Percentiles rank a stretch among this genome's conserved stretches.
phyloP scores from a whole-genome alignment of 768 basidiomycete genomes.

The Cystoderma amianthinum region DNA sequence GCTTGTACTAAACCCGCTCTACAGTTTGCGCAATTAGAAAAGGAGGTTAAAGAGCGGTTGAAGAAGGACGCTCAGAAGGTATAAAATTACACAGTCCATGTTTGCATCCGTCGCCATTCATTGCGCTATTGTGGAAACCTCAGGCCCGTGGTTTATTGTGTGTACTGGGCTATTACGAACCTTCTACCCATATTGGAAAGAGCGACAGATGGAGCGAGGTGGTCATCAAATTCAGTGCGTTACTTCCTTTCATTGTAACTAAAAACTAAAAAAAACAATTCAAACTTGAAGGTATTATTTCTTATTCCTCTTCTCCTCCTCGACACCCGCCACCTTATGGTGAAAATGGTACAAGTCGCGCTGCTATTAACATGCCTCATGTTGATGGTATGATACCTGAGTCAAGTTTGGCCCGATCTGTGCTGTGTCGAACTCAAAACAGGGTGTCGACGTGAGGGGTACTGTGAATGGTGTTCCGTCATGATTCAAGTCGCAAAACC shows the following conservation, averaged over 20 bases:
- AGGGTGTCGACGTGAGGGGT: slow-evolving; percentile 7
- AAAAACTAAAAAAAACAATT: slow-evolving; percentile 19
- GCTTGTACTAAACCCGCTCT: too few species aligned
- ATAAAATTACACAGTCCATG: slow-evolving; percentile 53
- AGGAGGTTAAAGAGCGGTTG: slow-evolving; percentile 81
- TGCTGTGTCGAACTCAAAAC: slow-evolving; percentile 17
- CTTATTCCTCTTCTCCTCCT: slow-evolving; percentile 20
- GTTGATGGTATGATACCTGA: slow-evolving; percentile 33
- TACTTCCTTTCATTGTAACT: slow-evolving; percentile 22
- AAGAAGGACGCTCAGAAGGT: slow-evolving; percentile 88
- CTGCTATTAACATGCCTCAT: slow-evolving; percentile 40
- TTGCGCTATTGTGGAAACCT: slow-evolving; percentile 65
- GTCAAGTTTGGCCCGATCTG: too few species aligned
- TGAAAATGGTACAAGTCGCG: slow-evolving; percentile 24
- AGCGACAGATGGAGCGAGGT: slow-evolving; percentile 69
- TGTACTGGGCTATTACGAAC: too few species aligned
- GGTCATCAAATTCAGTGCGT: slow-evolving; percentile 85
- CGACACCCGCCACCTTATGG: slow-evolving; percentile 28
- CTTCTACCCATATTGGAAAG: slow-evolving; percentile 92
- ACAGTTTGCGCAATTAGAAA: slow-evolving; percentile 75
- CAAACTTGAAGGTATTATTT: slow-evolving; percentile 28
- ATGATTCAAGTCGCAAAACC: slow-evolving; percentile 41
- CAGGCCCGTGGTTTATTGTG: slow-evolving; percentile 53
- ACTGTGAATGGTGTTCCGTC: slow-evolving; percentile 15
- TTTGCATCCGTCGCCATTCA: slow-evolving; percentile 72